These are phyloP conservation scores for Russula compacta DNA, from an alignment of 768 basidiomycete species.

Conservation along the genomic window DNA sequence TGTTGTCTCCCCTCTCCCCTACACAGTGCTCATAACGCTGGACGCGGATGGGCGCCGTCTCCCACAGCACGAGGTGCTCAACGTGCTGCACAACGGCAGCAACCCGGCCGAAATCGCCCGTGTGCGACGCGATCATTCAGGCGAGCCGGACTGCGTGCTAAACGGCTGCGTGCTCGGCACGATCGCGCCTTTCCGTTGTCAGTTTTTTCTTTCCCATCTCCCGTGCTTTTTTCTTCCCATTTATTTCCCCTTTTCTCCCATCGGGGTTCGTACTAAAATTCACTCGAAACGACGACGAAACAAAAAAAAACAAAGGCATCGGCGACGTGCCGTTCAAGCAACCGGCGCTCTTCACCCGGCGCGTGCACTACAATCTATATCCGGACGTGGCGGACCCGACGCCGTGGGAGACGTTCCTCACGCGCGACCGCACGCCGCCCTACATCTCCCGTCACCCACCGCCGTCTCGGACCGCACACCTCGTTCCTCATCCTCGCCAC, in stretches of 20 bases:
- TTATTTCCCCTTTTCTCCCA: background rate
- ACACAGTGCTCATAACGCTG: conserved; percentile 36
- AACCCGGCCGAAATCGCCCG: conserved; percentile 60
- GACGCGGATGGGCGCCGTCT: conserved; percentile 37
- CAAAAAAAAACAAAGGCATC: conserved; percentile 23
- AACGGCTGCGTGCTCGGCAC: conserved; percentile 67
- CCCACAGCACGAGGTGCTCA: conserved; percentile 46
- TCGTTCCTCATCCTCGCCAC: conserved; percentile 35
- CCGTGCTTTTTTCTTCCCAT: background rate
- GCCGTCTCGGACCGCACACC: conserved; percentile 23
- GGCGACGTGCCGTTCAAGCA: conserved; percentile 33
- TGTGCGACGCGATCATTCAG: conserved; percentile 55
- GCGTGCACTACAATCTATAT: conserved; percentile 29
- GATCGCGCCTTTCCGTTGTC: conserved; percentile 70
- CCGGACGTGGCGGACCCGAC: conserved; percentile 28
- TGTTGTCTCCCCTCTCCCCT: background rate
- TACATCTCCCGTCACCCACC: conserved; percentile 36
- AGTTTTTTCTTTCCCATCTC: conserved; percentile 25
- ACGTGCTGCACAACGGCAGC: conserved; percentile 59
- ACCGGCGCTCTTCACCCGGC: conserved; percentile 26
- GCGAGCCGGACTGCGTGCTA: conserved; percentile 57
- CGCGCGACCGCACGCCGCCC: conserved; percentile 38
- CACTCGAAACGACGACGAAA: background rate
- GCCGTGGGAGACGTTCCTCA: conserved; percentile 23
- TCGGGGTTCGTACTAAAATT: background rate